Evolutionary conservation across 768 basidiomycete species (phyloP), one percentile per base, ranked within the genome.

Genomic region (Leucocoprinus sp.): DNA sequence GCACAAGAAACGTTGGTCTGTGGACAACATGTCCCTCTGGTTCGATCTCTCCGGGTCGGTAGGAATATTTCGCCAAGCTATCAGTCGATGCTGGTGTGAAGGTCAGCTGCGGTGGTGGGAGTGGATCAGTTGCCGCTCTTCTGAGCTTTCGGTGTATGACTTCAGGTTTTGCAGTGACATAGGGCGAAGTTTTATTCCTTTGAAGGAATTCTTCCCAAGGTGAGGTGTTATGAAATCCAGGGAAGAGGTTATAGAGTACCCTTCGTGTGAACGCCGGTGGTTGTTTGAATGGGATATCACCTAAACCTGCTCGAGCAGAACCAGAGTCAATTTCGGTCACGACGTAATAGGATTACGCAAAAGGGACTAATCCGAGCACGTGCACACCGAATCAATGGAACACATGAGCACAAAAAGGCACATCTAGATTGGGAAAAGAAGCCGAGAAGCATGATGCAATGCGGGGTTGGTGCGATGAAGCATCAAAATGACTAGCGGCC

Each of bases 281-380:
- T 49, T 82, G 82, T 60, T 84, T 84, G 65, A 83, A 84, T 28
- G 79, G 78, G 47, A 78, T 75, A 53, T 84, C 82, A 17, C 82
- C 82, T 42, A 84, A 68, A 59, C 80, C 81, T 83, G 56, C 17
- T 42, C 37, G 43, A 17, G 41, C 24, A 42, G 44, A 31, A 42
- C 42, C 40, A 47, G 45, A 49, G 42, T 49, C 39, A 52, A 49
- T 43, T 35, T 46, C 43, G n/a, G n/a, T n/a, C n/a, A 42, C 27
- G 12, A 39, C 39, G 38, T 33, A 28, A 29, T 21, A 26, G 17
- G 2, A 14, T 24, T 28, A 28, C 27, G 6, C 27, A 12, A 28
- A 27, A 27, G 26, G 26, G 11, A 27, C 26, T 11, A 31, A 31
- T 7, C n/a, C n/a, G 31, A 14, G 31, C 14, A 31, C 31, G 27